These are phyloP conservation scores for Sporothrix luriei DNA, from an alignment of 2,329 filamentous ascomycete genomes.

Conservation along the genomic window DNA sequence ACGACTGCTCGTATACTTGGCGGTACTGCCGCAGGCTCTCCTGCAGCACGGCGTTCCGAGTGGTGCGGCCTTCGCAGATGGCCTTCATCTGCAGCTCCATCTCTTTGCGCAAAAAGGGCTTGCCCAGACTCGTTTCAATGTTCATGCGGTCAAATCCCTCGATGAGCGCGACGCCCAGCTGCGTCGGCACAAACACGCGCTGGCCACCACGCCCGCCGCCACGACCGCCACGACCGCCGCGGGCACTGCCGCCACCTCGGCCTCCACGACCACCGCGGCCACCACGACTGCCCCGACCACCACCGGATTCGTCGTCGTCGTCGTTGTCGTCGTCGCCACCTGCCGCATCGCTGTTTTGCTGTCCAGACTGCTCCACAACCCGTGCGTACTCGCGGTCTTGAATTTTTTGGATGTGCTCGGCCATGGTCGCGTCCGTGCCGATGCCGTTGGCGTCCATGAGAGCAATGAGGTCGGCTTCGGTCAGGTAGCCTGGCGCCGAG, in stretches of 20 bases:
- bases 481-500: constrained; percentile 78
- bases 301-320: constrained; percentile 52
- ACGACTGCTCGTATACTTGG: constrained; percentile 80
- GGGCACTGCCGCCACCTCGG: constrained; percentile 47
- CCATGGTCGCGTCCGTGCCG: constrained; percentile 98
- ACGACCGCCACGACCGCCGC: constrained; percentile 42
- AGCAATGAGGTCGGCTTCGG: constrained; percentile 91
- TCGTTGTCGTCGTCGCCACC: constrained; percentile 48
- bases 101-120: constrained; percentile 94
- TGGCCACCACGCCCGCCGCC: constrained; percentile 56
- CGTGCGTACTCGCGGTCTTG: constrained; percentile 86
- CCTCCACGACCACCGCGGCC: constrained; percentile 49
- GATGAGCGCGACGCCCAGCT: constrained; percentile 86
- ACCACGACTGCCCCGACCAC: constrained; percentile 55
- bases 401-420: constrained; percentile 95
- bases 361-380: constrained; percentile 50
- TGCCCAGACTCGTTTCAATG: constrained; percentile 87
- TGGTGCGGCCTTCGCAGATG: constrained; percentile 85
- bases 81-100: constrained; percentile 98
- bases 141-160: constrained; percentile 94
- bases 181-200: constrained; percentile 90
- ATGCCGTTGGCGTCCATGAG: constrained; percentile 99
- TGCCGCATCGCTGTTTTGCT: constrained; percentile 42
- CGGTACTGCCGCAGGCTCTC: constrained; percentile 87
- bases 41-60: constrained; percentile 71